Percentiles rank a stretch among this genome's conserved stretches.
Evolutionary conservation across 2,329 filamentous ascomycete genomes (phyloP).

Genomic region (Emmonsia crescens): DNA sequence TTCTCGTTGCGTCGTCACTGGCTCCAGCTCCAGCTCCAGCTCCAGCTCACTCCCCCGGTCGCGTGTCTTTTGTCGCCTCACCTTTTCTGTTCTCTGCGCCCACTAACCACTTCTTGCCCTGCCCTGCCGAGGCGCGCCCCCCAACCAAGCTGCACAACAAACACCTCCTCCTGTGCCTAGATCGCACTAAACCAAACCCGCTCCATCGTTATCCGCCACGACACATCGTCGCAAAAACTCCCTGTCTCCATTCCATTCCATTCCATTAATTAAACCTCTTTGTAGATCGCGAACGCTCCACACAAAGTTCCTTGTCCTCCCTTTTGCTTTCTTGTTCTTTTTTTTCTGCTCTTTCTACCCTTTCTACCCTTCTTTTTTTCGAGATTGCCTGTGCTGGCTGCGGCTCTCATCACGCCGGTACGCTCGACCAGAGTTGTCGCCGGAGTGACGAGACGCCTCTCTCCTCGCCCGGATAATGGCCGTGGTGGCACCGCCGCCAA

Average conservation of each 20-base stretch:
- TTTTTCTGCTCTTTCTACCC: background rate
- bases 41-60: background rate
- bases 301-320: background rate
- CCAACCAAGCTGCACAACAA: background rate
- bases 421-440: slow-evolving; percentile 26
- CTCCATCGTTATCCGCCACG: background rate
- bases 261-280: slow-evolving; percentile 14
- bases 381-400: slow-evolving; percentile 8
- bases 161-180: background rate
- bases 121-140: background rate
- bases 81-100: background rate
- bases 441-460: slow-evolving; percentile 29
- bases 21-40: background rate
- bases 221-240: background rate
- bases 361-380: slow-evolving; percentile 9
- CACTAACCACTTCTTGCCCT: background rate
- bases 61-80: background rate
- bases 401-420: slow-evolving; percentile 24
- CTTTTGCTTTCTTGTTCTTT: background rate
- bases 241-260: slow-evolving; percentile 14
- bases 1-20: background rate
- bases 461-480: slow-evolving; percentile 35
- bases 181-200: background rate
- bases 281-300: slow-evolving; percentile 10
- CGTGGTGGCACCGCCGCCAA: slow-evolving; percentile 37